phyloP scores from a whole-genome alignment of 1,284 basidiomycete genomes.

The Trichosporon coremiiforme region DNA sequence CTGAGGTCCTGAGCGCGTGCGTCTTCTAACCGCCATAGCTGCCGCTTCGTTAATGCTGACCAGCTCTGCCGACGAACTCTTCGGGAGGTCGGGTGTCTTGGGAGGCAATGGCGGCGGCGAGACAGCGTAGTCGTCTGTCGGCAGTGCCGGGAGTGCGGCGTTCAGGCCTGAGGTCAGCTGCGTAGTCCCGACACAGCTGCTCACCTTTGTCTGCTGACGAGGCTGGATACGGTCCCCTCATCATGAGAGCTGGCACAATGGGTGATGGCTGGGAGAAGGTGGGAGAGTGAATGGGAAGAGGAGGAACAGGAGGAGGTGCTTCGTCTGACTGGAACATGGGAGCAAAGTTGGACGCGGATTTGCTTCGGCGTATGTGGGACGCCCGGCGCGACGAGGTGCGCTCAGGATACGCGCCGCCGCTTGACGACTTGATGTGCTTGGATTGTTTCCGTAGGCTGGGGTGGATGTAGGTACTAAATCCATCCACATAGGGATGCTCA shows the following conservation, averaged over 20 bases:
- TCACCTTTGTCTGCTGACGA: background rate
- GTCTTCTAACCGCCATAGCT: conserved; percentile 10
- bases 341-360: conserved; percentile 15
- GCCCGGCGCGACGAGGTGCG: background rate
- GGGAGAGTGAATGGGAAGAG: conserved; percentile 10
- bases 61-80: conserved; percentile 10
- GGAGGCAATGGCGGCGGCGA: conserved; percentile 1
- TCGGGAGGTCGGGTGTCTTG: conserved; percentile 1
- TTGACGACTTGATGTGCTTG: conserved; percentile 13
- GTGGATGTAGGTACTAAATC: conserved; percentile 20
- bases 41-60: conserved; percentile 17
- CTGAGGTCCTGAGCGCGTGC: background rate
- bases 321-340: conserved; percentile 13
- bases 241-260: conserved; percentile 13
- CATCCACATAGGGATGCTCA: conserved; percentile 8
- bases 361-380: conserved; percentile 4
- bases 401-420: conserved; percentile 11
- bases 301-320: conserved; percentile 4
- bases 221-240: background rate
- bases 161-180: background rate
- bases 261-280: background rate
- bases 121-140: background rate
- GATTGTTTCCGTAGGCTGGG: conserved; percentile 15
- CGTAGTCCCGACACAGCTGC: background rate
- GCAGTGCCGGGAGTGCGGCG: background rate